Percentiles rank a stretch among this genome's conserved stretches.
These are phyloP conservation scores for Corynespora cassiicola DNA, from an alignment of 2,329 filamentous ascomycete species.

Conservation along the genomic window DNA sequence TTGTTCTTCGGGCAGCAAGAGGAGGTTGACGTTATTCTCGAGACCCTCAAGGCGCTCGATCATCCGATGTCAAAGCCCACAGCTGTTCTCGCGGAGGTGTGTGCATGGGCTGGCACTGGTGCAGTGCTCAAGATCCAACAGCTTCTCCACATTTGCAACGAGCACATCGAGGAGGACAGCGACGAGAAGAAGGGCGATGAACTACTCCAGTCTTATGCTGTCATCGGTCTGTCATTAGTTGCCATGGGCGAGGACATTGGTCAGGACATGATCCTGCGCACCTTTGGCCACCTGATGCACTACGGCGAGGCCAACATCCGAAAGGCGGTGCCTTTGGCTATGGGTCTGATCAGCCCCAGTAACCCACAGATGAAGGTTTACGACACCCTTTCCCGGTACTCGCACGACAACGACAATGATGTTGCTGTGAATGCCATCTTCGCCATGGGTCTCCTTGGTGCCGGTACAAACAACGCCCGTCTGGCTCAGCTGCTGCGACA, in stretches of 20 bases:
- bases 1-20: conserved; percentile 97
- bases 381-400: conserved; percentile 96
- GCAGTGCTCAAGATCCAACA: conserved; percentile 97
- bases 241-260: conserved; percentile 98
- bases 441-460: conserved; percentile 95
- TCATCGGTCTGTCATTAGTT: conserved; percentile 90
- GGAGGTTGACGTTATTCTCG: conserved; percentile 96
- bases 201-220: conserved; percentile 92
- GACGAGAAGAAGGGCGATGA: conserved; percentile 92
- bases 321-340: conserved; percentile 91
- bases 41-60: conserved; percentile 95
- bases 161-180: conserved; percentile 92
- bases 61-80: conserved; percentile 98
- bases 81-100: conserved; percentile 91
- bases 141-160: conserved; percentile 96
- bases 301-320: conserved; percentile 98
- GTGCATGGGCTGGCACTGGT: conserved; percentile 96
- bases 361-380: conserved; percentile 99
- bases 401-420: conserved; percentile 97
- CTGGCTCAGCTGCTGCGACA: conserved; percentile 93
- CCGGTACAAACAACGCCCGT: conserved; percentile 97
- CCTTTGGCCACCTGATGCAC: conserved; percentile 98
- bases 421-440: conserved; percentile 99
- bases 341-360: conserved; percentile 95
- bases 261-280: conserved; percentile 97